phyloP scores from a whole-genome alignment of 2,329 filamentous ascomycete species.

The Salinomyces thailandicus region DNA sequence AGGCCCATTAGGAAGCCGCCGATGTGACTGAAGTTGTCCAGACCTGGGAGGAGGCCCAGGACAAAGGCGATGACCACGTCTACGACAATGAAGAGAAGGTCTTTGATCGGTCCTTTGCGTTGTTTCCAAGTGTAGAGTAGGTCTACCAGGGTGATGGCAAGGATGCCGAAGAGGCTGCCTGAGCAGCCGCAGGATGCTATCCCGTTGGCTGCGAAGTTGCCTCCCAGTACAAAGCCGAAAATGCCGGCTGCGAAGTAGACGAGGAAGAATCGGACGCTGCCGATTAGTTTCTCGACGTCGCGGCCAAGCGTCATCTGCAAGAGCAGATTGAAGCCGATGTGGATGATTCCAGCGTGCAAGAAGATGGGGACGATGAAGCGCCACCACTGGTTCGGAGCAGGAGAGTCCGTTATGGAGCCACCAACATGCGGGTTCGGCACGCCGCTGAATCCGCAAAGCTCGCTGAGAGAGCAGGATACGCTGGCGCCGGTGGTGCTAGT shows the following conservation, averaged over 20 bases:
- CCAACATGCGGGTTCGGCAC: conserved; percentile 53
- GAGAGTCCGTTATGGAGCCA: conserved; percentile 42
- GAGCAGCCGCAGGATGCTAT: conserved; percentile 79
- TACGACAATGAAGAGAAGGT: conserved; percentile 76
- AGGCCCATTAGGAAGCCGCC: conserved; percentile 91
- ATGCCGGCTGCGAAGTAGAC: conserved; percentile 89
- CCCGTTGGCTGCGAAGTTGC: conserved; percentile 76
- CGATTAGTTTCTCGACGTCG: conserved; percentile 88
- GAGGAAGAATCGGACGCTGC: conserved; percentile 73
- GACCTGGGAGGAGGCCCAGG: conserved; percentile 75
- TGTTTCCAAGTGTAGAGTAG: conserved; percentile 87
- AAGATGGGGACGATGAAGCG: conserved; percentile 95
- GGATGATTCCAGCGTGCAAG: conserved; percentile 83
- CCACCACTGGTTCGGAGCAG: conserved; percentile 86
- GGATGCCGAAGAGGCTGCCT: conserved; percentile 80
- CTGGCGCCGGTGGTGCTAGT: conserved; percentile 51
- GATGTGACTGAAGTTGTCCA: conserved; percentile 97
- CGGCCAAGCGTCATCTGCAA: conserved; percentile 80
- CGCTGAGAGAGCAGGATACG: conserved; percentile 58
- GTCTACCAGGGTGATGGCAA: conserved; percentile 80
- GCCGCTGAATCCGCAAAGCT: conserved; percentile 75
- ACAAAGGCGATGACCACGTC: conserved; percentile 87
- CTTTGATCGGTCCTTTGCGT: conserved; percentile 63
- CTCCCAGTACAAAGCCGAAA: conserved; percentile 89
- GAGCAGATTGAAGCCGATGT: conserved; percentile 92